phyloP scores from a whole-genome alignment of 192 early-diverging fungal genomes.

The Coemansia asiatica region DNA sequence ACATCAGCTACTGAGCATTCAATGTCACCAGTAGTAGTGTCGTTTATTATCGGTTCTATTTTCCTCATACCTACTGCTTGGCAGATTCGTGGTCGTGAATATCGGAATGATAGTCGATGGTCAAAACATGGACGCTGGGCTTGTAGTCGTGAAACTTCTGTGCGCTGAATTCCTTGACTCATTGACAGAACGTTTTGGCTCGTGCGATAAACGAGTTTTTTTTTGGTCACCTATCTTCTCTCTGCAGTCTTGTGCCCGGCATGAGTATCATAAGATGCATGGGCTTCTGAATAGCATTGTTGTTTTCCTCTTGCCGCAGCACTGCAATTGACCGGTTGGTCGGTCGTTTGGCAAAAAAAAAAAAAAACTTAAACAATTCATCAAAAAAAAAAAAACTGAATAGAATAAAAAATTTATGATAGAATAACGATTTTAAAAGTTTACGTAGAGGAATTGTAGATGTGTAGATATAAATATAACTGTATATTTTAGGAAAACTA shows the following conservation, averaged over 20 bases:
- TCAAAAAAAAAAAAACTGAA: background rate
- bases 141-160: constrained; percentile 25
- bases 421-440: too few species aligned
- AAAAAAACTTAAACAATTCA: background rate
- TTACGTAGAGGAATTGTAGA: too few species aligned
- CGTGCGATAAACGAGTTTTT: constrained; percentile 37
- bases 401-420: background rate
- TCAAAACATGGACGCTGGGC: constrained; percentile 28
- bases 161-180: constrained; percentile 17
- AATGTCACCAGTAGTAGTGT: too few species aligned
- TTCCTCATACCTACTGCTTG: constrained; percentile 28
- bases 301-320: background rate
- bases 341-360: background rate
- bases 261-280: constrained; percentile 48
- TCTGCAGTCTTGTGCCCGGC: constrained; percentile 51
- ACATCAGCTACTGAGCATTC: too few species aligned
- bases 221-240: constrained; percentile 39
- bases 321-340: background rate
- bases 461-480: too few species aligned
- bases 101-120: constrained; percentile 39
- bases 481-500: too few species aligned
- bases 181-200: constrained; percentile 27
- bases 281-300: background rate
- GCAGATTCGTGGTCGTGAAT: constrained; percentile 34
- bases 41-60: constrained; percentile 29